Conservation (phyloP, 2,329 filamentous ascomycete species). For the Diaporthe ilicicola region DNA sequence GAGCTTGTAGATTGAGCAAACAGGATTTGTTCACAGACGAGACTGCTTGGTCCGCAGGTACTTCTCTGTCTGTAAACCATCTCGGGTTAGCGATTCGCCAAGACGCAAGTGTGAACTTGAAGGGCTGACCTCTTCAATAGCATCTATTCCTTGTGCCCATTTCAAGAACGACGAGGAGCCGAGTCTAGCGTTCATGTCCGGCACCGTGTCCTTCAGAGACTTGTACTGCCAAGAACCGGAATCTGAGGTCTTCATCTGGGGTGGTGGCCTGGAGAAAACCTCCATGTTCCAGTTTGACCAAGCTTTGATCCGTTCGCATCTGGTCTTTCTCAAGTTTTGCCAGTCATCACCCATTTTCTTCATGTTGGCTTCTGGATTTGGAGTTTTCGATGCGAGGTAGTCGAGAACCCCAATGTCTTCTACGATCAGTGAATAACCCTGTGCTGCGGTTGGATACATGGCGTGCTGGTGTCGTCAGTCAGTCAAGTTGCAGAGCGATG, state of each 20-base stretch:
- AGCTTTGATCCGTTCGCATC: slow-evolving; percentile 36
- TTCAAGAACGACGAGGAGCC: slow-evolving; percentile 16
- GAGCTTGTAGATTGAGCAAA: too few relatives aligned
- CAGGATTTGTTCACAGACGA: not conserved
- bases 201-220: slow-evolving; percentile 6
- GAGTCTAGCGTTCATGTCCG: slow-evolving; percentile 18
- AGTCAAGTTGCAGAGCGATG: not conserved
- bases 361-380: not conserved
- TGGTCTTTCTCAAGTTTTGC: slow-evolving; percentile 35
- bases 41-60: not conserved
- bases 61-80: not conserved
- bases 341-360: slow-evolving; percentile 16
- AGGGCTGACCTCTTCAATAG: slow-evolving; percentile 20
- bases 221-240: not conserved
- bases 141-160: slow-evolving; percentile 23
- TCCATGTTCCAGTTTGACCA: slow-evolving; percentile 34
- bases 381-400: not conserved
- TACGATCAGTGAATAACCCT: slow-evolving; percentile 23
- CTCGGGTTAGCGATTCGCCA: not conserved
- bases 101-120: not conserved
- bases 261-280: not conserved
- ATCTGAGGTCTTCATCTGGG: not conserved
- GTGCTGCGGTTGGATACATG: slow-evolving; percentile 22
- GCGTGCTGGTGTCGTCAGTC: slow-evolving; percentile 15
- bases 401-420: slow-evolving; percentile 30